A percentile compares a stretch with the other conserved stretches of the same genome.
Evolutionary conservation across 148 eudicot genomes (phyloP).

Genomic region (Amaranthus cruentus): DNA sequence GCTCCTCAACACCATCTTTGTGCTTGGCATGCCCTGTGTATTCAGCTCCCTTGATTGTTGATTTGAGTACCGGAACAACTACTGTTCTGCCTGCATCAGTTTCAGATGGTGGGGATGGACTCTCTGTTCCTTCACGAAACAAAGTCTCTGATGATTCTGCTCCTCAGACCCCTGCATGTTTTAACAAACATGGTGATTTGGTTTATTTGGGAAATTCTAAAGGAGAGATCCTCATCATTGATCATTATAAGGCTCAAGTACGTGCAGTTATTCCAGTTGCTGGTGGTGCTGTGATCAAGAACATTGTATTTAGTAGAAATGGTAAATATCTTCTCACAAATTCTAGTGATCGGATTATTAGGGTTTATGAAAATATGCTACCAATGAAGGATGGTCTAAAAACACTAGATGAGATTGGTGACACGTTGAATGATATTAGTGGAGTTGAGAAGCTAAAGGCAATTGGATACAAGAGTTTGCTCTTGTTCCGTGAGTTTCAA

Average conservation of each 20-base stretch:
- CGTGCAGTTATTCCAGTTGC: constrained; percentile 55
- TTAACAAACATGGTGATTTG: constrained; percentile 83
- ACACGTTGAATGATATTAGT: constrained; percentile 37
- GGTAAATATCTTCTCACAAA: constrained; percentile 89
- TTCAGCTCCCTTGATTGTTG: constrained; percentile 81
- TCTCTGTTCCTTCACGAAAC: constrained; percentile 51
- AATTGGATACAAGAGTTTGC: constrained; percentile 68
- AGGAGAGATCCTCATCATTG: constrained; percentile 88
- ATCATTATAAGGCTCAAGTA: constrained; percentile 44
- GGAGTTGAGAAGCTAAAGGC: constrained; percentile 62
- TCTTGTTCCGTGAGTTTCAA: constrained; percentile 83
- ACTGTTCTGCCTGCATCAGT: constrained; percentile 63
- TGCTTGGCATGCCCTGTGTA: constrained; percentile 86
- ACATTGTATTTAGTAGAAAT: constrained; percentile 66
- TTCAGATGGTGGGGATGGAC: constrained; percentile 43
- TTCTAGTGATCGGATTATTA: constrained; percentile 85
- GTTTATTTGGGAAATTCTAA: constrained; percentile 89
- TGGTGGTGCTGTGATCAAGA: constrained; percentile 72
- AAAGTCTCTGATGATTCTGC: constrained; percentile 78
- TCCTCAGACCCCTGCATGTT: constrained; percentile 85
- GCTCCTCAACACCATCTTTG: constrained; percentile 66
- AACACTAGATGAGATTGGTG: constrained; percentile 40
- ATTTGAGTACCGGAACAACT: constrained; percentile 48
- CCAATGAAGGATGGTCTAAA: constrained; percentile 53
- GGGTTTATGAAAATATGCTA: constrained; percentile 86